phyloP scores from a whole-genome alignment of 2,329 filamentous ascomycete species.

The Ceratocystis harringtonii region DNA sequence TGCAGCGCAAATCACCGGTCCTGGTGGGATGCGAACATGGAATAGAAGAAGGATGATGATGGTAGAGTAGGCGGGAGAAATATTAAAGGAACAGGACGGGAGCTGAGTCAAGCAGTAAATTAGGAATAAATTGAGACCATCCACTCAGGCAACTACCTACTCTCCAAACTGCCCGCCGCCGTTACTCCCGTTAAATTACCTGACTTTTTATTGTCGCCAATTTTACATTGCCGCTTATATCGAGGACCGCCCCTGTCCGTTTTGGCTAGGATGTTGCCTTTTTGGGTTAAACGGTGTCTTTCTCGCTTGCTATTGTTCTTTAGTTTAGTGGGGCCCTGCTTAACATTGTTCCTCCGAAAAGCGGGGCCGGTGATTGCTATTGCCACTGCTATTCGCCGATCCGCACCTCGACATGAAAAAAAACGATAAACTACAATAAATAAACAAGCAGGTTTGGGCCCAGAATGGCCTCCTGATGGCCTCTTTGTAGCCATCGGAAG shows the following conservation, averaged over 20 bases:
- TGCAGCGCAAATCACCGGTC: too few species aligned
- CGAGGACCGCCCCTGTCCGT: background rate
- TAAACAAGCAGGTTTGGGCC: background rate
- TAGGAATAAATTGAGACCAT: background rate
- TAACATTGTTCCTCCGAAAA: slow-evolving; percentile 12
- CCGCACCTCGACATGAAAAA: background rate
- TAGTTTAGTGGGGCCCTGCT: slow-evolving; percentile 7
- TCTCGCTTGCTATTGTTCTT: slow-evolving; percentile 17
- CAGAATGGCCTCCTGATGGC: too few species aligned
- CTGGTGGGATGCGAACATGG: too few species aligned
- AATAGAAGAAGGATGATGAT: background rate
- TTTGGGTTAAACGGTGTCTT: slow-evolving; percentile 3
- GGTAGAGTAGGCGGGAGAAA: background rate
- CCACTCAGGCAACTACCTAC: background rate
- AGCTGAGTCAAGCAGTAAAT: background rate
- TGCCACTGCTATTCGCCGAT: background rate
- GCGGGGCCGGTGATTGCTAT: slow-evolving; percentile 1
- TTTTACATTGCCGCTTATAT: background rate
- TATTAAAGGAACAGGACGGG: background rate
- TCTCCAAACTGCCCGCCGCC: background rate
- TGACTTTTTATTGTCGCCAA: background rate
- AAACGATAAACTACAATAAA: background rate
- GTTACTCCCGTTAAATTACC: background rate
- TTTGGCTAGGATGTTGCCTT: background rate
- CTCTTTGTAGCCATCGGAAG: too few species aligned